Conservation (phyloP, 139 green algal species). For the Chlamydomonas eustigma region DNA sequence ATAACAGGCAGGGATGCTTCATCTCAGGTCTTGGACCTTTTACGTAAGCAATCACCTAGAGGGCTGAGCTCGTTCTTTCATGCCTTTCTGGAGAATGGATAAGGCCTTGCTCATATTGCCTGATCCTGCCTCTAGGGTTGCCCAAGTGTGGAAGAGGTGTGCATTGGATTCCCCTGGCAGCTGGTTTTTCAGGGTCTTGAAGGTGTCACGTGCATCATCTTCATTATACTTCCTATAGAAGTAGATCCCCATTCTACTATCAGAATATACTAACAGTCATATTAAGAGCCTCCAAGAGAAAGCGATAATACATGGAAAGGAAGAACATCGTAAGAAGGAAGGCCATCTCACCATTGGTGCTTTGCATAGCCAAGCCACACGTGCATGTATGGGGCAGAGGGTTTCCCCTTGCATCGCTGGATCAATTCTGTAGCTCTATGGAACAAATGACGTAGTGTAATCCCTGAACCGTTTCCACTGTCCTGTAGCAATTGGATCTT, state of each 20-base stretch:
- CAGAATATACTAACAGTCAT: background rate
- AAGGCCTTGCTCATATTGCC: constrained; percentile 57
- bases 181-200: constrained; percentile 82
- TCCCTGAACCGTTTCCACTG: background rate
- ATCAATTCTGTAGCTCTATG: constrained; percentile 63
- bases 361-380: constrained; percentile 76
- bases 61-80: constrained; percentile 51
- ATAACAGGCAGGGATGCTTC: too few relatives aligned
- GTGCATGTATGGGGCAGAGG: constrained; percentile 56
- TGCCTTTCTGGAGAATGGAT: constrained; percentile 55
- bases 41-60: constrained; percentile 40
- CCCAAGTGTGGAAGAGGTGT: constrained; percentile 74
- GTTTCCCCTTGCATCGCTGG: constrained; percentile 49
- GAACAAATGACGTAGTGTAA: constrained; percentile 64
- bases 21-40: too few relatives aligned
- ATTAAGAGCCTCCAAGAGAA: background rate
- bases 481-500: background rate
- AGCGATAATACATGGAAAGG: background rate
- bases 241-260: background rate
- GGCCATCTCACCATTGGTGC: constrained; percentile 59
- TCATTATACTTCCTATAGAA: constrained; percentile 36
- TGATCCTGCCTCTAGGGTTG: constrained; percentile 54
- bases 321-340: background rate
- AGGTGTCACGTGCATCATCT: constrained; percentile 80
- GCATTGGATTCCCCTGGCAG: constrained; percentile 46